Base-by-base conservation (phyloP, 2,329 filamentous ascomycete species). In the Fusarium sp. region DNA sequence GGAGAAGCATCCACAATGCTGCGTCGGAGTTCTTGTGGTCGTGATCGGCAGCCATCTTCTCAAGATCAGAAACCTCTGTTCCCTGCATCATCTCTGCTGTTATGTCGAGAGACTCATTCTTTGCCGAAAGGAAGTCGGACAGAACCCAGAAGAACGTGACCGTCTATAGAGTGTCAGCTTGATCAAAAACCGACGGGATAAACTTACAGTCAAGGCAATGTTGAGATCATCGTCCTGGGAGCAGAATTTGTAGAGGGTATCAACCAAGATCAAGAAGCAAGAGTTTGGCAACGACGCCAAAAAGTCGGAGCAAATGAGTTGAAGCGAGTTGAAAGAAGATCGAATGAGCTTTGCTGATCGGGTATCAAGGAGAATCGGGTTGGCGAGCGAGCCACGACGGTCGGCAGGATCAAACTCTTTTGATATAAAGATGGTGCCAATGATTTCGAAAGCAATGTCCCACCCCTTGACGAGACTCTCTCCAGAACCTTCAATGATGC, bases 81-180 rank as follows among this genome's bases (percentile, higher is more conserved):
- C 87, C 85, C 52, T 86, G 83, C 65, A 91, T 86, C 68, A 92
- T 85, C 60, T 87, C 86, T 50, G 88, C 84, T 1, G 88, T 91
- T 35, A 92, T 89, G 1, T 88, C 86, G 52, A 92, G 88, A 0
- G 88, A 86, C 67, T 86, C 86, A 63, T 87, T 90, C 74, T 89
- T 90, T 4, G 87, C 84, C 2, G 90, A 92, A 6, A 98, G 86
- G 73, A 95, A 97, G 81, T 98, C 95, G 0, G 96, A 98, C 9
- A 98, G 89, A 63, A 96, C 95, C 95, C 95, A 98, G 81, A 98
- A 97, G 80, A 97, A 97, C 0, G 96, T 98, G 10, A 98, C 94
- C 1, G 95, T 97, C 90, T 94, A 60, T 9, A 40, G 1, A 42
- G 6, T 50, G 20, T 78, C 35, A 78, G 73, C 20, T 27, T 13